Percentiles rank a stretch among this genome's conserved stretches.
Conservation (phyloP, 331 rosid genomes). For the Cydonia oblonga region DNA sequence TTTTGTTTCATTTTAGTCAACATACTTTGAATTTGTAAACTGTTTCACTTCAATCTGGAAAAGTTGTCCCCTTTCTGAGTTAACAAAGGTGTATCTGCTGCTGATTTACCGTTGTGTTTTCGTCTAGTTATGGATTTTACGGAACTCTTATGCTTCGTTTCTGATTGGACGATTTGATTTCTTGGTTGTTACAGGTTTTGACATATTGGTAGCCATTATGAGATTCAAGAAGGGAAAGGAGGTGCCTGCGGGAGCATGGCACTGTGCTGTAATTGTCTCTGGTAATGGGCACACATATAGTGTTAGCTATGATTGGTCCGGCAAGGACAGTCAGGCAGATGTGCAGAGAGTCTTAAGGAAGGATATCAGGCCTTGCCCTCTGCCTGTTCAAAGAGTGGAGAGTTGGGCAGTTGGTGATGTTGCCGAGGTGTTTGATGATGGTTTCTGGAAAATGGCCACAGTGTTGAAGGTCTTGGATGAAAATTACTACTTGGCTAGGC, state of each 20-base stretch:
- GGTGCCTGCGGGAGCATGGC: conserved; percentile 47
- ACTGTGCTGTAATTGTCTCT: conserved; percentile 48
- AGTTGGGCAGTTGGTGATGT: conserved; percentile 47
- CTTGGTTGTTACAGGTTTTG: conserved; percentile 25
- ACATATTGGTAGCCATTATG: conserved; percentile 26
- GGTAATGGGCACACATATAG: conserved; percentile 53
- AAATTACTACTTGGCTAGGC: conserved; percentile 41
- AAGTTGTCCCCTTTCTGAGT: neutral
- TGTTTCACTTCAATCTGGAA: neutral
- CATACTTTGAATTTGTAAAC: neutral
- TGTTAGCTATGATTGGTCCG: conserved; percentile 30
- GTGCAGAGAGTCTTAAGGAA: conserved; percentile 44
- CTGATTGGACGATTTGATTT: neutral
- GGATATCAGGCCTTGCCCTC: conserved; percentile 63
- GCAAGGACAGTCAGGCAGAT: conserved; percentile 11
- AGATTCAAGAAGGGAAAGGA: conserved; percentile 52
- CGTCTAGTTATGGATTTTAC: neutral
- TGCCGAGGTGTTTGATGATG: conserved; percentile 51
- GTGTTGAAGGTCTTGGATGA: conserved; percentile 27
- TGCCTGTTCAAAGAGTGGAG: conserved; percentile 15
- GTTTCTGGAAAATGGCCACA: conserved; percentile 63
- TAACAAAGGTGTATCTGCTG: neutral
- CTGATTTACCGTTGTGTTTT: neutral
- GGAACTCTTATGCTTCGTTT: neutral
- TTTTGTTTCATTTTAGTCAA: neutral